A percentile compares a stretch with the other conserved stretches of the same genome.
These are phyloP conservation scores for Circinella minor DNA, from an alignment of 371 early-diverging fungal species.

Conservation along the genomic window DNA sequence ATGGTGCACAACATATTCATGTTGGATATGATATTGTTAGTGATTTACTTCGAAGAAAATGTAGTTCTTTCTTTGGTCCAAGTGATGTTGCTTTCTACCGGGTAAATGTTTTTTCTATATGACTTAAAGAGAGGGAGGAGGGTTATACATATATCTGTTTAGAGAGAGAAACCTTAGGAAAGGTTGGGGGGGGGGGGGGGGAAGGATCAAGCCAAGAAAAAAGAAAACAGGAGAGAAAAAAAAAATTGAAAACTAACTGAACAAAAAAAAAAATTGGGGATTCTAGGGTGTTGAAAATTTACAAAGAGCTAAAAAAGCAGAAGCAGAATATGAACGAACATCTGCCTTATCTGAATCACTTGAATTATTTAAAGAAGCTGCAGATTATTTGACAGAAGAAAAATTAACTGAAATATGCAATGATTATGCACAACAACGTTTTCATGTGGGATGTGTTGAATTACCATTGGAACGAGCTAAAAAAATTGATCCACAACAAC, in stretches of 20 bases:
- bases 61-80: conserved; percentile 73
- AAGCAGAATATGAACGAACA: conserved; percentile 51
- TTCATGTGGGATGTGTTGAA: conserved; percentile 64
- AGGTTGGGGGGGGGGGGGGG: no score
- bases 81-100: conserved; percentile 79
- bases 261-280: background rate
- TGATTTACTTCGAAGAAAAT: conserved; percentile 62
- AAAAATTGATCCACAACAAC: conserved; percentile 64
- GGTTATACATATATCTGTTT: no score
- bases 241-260: background rate
- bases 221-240: background rate
- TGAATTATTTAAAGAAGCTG: conserved; percentile 54
- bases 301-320: conserved; percentile 47
- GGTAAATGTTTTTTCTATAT: conserved; percentile 35
- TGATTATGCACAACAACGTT: conserved; percentile 56
- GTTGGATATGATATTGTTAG: conserved; percentile 49
- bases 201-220: background rate
- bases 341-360: conserved; percentile 64
- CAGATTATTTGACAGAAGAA: conserved; percentile 41
- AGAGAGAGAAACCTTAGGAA: no score
- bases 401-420: conserved; percentile 65
- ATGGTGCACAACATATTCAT: conserved; percentile 40
- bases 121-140: no score
- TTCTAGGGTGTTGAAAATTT: conserved; percentile 63
- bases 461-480: conserved; percentile 75